Conservation (phyloP, 2,329 filamentous ascomycete species). For the Trichoderma koningiopsis region DNA sequence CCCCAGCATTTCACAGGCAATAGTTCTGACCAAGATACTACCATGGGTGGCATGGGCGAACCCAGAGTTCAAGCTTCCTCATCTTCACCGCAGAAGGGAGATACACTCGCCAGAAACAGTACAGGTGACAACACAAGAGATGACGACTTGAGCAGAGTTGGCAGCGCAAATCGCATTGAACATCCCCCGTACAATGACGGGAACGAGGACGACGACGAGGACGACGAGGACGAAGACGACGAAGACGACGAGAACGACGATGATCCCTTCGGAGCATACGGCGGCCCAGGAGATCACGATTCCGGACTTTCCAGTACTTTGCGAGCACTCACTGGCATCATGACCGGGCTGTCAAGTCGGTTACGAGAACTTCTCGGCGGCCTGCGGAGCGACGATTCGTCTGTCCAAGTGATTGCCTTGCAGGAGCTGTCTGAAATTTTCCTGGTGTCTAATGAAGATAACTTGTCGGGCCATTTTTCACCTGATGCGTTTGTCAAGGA, state of each 20-base stretch:
- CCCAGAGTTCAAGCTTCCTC: not conserved
- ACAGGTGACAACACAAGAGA: not conserved
- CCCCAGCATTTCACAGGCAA: not conserved
- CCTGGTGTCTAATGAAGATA: conserved; percentile 94
- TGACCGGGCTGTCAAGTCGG: conserved; percentile 79
- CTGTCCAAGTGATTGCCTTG: conserved; percentile 85
- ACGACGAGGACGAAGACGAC: conserved; percentile 49
- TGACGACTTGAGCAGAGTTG: conserved; percentile 25
- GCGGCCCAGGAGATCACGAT: conserved; percentile 63
- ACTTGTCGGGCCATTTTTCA: conserved; percentile 90
- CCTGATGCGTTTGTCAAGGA: conserved; percentile 96
- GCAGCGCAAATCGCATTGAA: conserved; percentile 22
- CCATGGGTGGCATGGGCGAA: conserved; percentile 19
- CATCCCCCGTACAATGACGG: conserved; percentile 33
- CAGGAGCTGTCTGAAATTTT: conserved; percentile 93
- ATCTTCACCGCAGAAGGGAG: conserved; percentile 30
- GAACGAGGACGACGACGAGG: conserved; percentile 41
- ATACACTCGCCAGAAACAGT: not conserved
- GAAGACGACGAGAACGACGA: conserved; percentile 62
- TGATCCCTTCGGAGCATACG: conserved; percentile 66
- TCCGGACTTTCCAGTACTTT: conserved; percentile 77
- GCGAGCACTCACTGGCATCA: conserved; percentile 86
- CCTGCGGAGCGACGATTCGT: conserved; percentile 82
- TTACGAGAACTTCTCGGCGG: conserved; percentile 76
- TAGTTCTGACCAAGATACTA: conserved; percentile 13